Percentiles rank a stretch among this genome's conserved stretches.
Conservation (phyloP, 495 filamentous ascomycete species). For the Podospora australis region DNA sequence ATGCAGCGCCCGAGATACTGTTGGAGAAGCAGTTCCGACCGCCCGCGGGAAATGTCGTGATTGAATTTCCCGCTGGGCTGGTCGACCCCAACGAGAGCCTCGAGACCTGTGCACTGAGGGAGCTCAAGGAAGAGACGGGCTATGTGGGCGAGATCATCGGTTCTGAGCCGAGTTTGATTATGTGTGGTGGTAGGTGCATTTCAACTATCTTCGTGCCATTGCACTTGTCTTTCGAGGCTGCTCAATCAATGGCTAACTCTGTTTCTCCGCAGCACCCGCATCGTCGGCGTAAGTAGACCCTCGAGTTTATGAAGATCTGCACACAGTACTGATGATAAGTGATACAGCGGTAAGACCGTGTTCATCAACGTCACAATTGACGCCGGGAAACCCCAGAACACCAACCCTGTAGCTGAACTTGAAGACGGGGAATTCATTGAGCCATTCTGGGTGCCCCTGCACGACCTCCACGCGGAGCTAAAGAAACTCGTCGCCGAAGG, state of each 20-base stretch:
- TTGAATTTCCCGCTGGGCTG: constrained; percentile 71
- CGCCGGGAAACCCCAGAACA: constrained; percentile 46
- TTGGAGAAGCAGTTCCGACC: constrained; percentile 73
- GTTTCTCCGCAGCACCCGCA: constrained; percentile 22
- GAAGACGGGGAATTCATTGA: constrained; percentile 77
- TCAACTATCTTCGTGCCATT: neutral
- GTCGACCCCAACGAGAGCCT: constrained; percentile 66
- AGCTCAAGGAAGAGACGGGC: constrained; percentile 77
- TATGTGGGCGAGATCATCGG: constrained; percentile 56
- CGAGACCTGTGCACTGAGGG: constrained; percentile 63
- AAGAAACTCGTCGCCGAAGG: constrained; percentile 54
- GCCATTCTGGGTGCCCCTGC: constrained; percentile 59
- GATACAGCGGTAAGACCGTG: constrained; percentile 62
- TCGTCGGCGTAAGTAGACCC: constrained; percentile 25
- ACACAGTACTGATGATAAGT: neutral
- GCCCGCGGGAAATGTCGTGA: constrained; percentile 60
- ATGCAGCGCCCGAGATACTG: constrained; percentile 45
- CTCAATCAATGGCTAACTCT: neutral
- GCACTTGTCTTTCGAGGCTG: neutral
- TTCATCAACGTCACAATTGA: constrained; percentile 65
- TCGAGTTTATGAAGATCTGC: neutral
- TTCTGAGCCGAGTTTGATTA: neutral
- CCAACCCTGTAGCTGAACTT: constrained; percentile 57
- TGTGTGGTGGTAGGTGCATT: constrained; percentile 56
- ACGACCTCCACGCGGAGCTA: constrained; percentile 49